These are phyloP conservation scores for Hypoxylon sp. DNA, from an alignment of 2,329 filamentous ascomycete genomes.

Conservation along the genomic window DNA sequence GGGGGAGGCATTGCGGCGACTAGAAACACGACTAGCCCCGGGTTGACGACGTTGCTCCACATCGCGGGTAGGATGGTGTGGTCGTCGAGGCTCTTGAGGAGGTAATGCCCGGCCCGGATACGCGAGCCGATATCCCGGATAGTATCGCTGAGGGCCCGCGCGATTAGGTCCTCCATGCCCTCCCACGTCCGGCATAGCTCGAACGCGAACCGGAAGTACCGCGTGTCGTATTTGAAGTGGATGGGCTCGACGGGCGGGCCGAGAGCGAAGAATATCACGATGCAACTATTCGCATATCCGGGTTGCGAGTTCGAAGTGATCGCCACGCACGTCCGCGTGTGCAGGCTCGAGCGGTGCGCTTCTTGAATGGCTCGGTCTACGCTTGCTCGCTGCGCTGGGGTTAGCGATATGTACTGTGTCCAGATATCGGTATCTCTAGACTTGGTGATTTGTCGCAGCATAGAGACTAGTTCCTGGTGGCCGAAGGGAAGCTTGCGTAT, in stretches of 20 bases:
- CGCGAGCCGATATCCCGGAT: slow-evolving; percentile 11
- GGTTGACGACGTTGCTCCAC: slow-evolving; percentile 20
- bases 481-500: slow-evolving; percentile 25
- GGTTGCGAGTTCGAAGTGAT: slow-evolving; percentile 3
- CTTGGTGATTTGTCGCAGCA: neutral
- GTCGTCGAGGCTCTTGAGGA: slow-evolving; percentile 11
- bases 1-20: no score
- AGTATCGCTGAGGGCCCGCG: neutral
- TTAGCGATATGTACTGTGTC: slow-evolving; percentile 24
- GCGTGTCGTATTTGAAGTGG: neutral
- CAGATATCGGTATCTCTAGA: slow-evolving; percentile 6
- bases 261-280: slow-evolving; percentile 20
- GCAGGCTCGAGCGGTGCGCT: slow-evolving; percentile 10
- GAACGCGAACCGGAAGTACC: slow-evolving; percentile 19
- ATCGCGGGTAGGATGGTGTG: slow-evolving; percentile 5
- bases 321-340: slow-evolving; percentile 12
- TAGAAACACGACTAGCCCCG: slow-evolving; percentile 28
- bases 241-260: slow-evolving; percentile 10
- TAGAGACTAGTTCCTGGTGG: neutral
- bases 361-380: slow-evolving; percentile 12
- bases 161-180: neutral
- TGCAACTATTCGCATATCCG: neutral
- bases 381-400: slow-evolving; percentile 1
- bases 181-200: slow-evolving; percentile 35
- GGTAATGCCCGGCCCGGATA: neutral